phyloP scores from a whole-genome alignment of 306 rosid genomes.

The Dryas alaskensis region DNA sequence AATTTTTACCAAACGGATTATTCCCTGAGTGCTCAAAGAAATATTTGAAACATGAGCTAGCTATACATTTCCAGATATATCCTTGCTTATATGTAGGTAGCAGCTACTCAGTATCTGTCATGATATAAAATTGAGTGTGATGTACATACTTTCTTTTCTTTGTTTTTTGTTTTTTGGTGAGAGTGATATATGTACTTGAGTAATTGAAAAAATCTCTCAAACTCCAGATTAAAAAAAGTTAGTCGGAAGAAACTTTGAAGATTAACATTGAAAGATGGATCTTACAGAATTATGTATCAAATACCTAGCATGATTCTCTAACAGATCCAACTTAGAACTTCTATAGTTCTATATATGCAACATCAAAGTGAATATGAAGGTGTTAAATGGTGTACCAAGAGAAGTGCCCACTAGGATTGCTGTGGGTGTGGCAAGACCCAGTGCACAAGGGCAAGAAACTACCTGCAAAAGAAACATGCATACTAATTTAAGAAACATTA shows the following conservation, averaged over 20 bases:
- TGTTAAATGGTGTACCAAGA: constrained; percentile 50
- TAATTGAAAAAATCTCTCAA: not conserved
- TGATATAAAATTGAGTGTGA: not conserved
- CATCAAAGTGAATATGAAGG: constrained; percentile 21
- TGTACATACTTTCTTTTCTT: too few relatives aligned
- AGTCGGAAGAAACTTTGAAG: not conserved
- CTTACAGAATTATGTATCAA: not conserved
- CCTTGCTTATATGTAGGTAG: not conserved
- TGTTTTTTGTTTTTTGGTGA: too few relatives aligned
- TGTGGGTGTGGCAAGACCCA: constrained; percentile 99
- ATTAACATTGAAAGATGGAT: not conserved
- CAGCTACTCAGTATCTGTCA: not conserved
- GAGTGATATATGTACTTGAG: not conserved
- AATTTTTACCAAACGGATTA: too few relatives aligned
- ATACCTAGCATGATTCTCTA: constrained; percentile 1
- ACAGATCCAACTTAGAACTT: not conserved
- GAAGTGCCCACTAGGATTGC: constrained; percentile 98
- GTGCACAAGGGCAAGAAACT: constrained; percentile 96
- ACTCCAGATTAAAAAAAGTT: not conserved
- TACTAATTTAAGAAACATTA: not conserved
- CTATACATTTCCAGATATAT: too few relatives aligned
- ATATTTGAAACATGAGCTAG: too few relatives aligned
- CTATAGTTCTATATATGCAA: not conserved
- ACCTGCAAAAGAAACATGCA: constrained; percentile 50
- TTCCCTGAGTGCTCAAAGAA: too few relatives aligned